Evolutionary conservation across 2,329 filamentous ascomycete species (phyloP), one percentile per base, ranked within the genome.

Genomic region (Cladosporium colombiae): DNA sequence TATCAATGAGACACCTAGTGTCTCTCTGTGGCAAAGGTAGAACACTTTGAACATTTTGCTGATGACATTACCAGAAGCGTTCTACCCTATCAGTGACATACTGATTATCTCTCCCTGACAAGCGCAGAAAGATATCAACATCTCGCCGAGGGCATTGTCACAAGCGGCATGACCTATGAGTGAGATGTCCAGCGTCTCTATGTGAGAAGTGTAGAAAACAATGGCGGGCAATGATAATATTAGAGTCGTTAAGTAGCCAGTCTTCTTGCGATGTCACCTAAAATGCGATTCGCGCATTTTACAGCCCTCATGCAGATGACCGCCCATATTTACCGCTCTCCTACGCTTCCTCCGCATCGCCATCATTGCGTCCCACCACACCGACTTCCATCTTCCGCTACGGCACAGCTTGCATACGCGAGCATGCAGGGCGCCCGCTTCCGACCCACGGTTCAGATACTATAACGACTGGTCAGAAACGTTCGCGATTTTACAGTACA

Each of bases 401-500:
- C 31, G 27, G 29, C 29, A 55, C 40, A 13, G 25, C 58, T 44
- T 61, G 58, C 58, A 50, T 61, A 33, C 58, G 58, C 35, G 37
- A 29, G 58, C 40, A 61, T 49, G 58, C 40, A 49, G 25, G 13
- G 16, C 27, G 18, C 27, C 57, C 57, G 57, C 37, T 46, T 60
- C 57, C 40, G 40, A 23, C 23, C 58, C 58, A 49, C 31, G 58
- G 40, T 11, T 33, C 25, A 21, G 40, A n/a, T 25, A 21, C 10
- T 25, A 16, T 44, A n/a, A 29, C 16, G 11, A 46, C 16, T 44
- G 35, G 14, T 18, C 33, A 49, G 14, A 1, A 46, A 25, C 16
- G 25, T 25, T 59, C 53, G 53, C 18, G 37, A 3, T 33, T 25
- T 13, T 33, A 5, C 55, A 8, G 40, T 21, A 44, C n/a, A 46